These are phyloP conservation scores for Kwoniella mangroviensis DNA, from an alignment of 768 basidiomycete species.

Conservation along the genomic window DNA sequence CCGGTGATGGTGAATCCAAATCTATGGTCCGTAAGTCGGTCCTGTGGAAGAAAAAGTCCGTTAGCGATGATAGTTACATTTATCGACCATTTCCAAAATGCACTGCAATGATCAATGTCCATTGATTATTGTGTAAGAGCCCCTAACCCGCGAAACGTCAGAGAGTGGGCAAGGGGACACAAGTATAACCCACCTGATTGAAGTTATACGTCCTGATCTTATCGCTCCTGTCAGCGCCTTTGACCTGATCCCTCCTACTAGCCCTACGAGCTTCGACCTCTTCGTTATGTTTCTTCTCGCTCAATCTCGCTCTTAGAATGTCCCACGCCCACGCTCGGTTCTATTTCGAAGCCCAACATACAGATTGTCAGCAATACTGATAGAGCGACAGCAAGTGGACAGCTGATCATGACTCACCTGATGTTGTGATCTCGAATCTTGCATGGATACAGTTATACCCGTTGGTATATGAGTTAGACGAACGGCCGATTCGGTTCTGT, in stretches of 20 bases:
- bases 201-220: constrained; percentile 97
- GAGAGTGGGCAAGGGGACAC: no score
- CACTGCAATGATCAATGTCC: no score
- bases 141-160: no score
- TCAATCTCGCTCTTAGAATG: constrained; percentile 80
- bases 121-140: no score
- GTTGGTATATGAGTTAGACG: constrained; percentile 90
- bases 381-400: no score
- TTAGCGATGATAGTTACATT: background rate
- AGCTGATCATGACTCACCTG: constrained; percentile 63
- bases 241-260: constrained; percentile 73
- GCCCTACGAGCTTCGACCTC: constrained; percentile 75
- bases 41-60: constrained; percentile 60
- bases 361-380: background rate
- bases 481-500: constrained; percentile 97
- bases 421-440: constrained; percentile 95
- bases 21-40: constrained; percentile 90
- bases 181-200: constrained; percentile 67
- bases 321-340: constrained; percentile 93
- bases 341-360: constrained; percentile 59
- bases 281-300: constrained; percentile 74
- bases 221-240: constrained; percentile 83
- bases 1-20: constrained; percentile 71
- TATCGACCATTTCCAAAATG: no score
- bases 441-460: constrained; percentile 95